phyloP scores from a whole-genome alignment of 805 yeast species.

The Kodamaea leandrae region DNA sequence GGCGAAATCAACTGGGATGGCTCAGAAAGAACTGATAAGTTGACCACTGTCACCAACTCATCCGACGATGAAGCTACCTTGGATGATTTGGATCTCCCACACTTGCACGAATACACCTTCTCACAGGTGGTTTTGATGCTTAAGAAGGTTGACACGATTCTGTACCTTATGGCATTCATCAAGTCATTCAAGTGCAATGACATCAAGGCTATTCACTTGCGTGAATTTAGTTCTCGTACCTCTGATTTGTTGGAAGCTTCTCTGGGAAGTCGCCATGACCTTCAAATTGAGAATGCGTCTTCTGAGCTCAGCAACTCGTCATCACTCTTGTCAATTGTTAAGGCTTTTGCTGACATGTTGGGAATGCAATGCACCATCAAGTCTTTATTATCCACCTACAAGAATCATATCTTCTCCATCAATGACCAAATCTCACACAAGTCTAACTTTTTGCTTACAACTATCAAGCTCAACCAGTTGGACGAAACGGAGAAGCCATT shows the following conservation, averaged over 20 bases:
- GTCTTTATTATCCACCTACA: slow-evolving; percentile 32
- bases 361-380: slow-evolving; percentile 26
- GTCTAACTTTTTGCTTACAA: slow-evolving; percentile 27
- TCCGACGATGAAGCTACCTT: slow-evolving; percentile 10
- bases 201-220: slow-evolving; percentile 53
- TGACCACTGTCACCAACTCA: slow-evolving; percentile 5
- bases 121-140: slow-evolving; percentile 28
- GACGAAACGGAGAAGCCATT: slow-evolving; percentile 22
- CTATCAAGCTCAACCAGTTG: slow-evolving; percentile 19
- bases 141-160: slow-evolving; percentile 31
- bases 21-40: slow-evolving; percentile 11
- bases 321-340: slow-evolving; percentile 34
- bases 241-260: slow-evolving; percentile 71
- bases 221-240: slow-evolving; percentile 63
- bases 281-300: slow-evolving; percentile 17
- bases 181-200: slow-evolving; percentile 26
- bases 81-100: slow-evolving; percentile 12
- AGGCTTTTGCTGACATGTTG: slow-evolving; percentile 32
- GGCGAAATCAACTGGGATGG: slow-evolving; percentile 30
- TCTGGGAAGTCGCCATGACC: slow-evolving; percentile 23
- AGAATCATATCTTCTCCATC: slow-evolving; percentile 28
- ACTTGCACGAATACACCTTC: slow-evolving; percentile 20
- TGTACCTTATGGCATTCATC: slow-evolving; percentile 33
- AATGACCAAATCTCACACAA: slow-evolving; percentile 30
- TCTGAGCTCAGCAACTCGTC: slow-evolving; percentile 28